phyloP scores from a whole-genome alignment of 768 basidiomycete genomes.

The Baorangia bicolor region DNA sequence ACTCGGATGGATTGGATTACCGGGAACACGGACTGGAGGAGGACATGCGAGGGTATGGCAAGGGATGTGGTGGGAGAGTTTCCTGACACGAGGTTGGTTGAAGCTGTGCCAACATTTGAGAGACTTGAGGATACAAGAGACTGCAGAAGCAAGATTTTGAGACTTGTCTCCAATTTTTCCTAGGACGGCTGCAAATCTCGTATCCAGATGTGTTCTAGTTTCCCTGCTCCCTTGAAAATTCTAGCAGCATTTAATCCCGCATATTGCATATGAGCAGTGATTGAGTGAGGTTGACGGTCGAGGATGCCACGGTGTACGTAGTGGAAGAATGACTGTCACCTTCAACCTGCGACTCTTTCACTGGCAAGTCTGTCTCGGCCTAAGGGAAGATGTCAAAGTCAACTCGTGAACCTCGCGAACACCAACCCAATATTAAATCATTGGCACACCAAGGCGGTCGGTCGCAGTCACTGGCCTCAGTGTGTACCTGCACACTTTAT shows the following conservation, averaged over 20 bases:
- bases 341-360: too few relatives aligned
- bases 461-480: too few relatives aligned
- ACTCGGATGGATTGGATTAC: constrained; percentile 5
- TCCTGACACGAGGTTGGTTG: constrained; percentile 2
- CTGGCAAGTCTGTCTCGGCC: too few relatives aligned
- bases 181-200: neutral
- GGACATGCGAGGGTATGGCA: neutral
- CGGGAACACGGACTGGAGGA: neutral
- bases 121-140: neutral
- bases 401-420: too few relatives aligned
- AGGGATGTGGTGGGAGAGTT: neutral
- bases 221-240: neutral
- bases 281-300: too few relatives aligned
- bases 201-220: neutral
- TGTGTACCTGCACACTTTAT: too few relatives aligned
- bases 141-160: neutral
- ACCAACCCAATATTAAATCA: too few relatives aligned
- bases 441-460: too few relatives aligned
- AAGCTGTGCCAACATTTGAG: constrained; percentile 6
- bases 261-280: neutral
- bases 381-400: too few relatives aligned
- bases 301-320: too few relatives aligned
- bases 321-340: too few relatives aligned
- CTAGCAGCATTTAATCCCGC: neutral
- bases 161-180: constrained; percentile 2